These are phyloP conservation scores for Tetracladium maxilliforme DNA, from an alignment of 2,329 filamentous ascomycete genomes.

Conservation along the genomic window DNA sequence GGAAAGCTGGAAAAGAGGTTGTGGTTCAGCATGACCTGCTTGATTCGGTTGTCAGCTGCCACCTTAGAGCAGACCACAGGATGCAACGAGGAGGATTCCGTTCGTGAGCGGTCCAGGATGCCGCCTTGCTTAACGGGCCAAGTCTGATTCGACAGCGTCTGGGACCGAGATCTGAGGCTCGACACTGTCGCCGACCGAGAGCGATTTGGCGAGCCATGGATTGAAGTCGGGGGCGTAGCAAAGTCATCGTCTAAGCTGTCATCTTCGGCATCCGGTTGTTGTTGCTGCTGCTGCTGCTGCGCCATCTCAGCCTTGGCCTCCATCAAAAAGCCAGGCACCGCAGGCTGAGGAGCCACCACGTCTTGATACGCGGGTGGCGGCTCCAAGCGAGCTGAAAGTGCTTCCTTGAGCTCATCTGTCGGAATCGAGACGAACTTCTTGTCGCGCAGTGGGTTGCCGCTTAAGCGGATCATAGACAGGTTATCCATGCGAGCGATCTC, in stretches of 20 bases:
- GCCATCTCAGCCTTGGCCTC: conserved; percentile 2
- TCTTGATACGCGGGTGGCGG: too few species aligned
- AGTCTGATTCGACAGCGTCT: too few species aligned
- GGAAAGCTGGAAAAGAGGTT: conserved; percentile 65
- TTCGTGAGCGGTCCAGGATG: conserved; percentile 55
- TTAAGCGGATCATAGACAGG: conserved; percentile 60
- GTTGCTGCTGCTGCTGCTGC: not conserved
- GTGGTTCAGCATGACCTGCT: conserved; percentile 55
- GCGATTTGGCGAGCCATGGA: conserved; percentile 27
- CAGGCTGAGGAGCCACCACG: too few species aligned
- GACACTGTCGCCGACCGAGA: conserved; percentile 6
- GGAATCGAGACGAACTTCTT: conserved; percentile 72
- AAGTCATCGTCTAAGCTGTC: conserved; percentile 36
- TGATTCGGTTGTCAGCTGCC: conserved; percentile 34
- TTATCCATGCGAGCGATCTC: conserved; percentile 68
- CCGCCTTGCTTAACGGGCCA: conserved; percentile 45
- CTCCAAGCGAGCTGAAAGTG: conserved; percentile 51
- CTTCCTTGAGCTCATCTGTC: conserved; percentile 68
- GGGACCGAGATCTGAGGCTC: conserved; percentile 32
- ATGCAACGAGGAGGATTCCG: conserved; percentile 44
- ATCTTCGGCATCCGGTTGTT: conserved; percentile 17
- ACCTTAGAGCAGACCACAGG: conserved; percentile 40
- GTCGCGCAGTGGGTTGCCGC: conserved; percentile 82
- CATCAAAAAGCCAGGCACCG: too few species aligned
- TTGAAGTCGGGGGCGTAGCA: conserved; percentile 40